These are phyloP conservation scores for Vittaforma corneae DNA, from an alignment of 371 early-diverging fungal species.

Conservation along the genomic window DNA sequence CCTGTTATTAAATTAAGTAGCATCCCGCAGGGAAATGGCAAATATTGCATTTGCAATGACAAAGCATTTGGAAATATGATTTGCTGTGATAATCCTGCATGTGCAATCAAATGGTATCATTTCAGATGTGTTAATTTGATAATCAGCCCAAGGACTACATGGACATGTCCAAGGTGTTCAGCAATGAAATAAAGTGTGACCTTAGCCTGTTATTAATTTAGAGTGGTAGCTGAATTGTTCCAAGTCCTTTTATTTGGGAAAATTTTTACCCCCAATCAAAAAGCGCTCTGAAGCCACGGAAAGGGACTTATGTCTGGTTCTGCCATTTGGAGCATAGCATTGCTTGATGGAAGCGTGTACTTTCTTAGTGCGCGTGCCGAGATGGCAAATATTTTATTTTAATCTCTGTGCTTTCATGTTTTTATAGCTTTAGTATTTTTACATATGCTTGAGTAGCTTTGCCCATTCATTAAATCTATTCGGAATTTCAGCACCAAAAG, in stretches of 20 bases:
- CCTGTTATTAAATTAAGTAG: constrained; percentile 11
- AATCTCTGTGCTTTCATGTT: no score
- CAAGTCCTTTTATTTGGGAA: no score
- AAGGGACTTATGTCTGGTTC: background rate
- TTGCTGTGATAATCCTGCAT: constrained; percentile 58
- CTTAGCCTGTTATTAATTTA: no score
- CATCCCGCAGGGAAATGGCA: background rate
- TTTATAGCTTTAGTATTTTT: no score
- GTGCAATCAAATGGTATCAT: constrained; percentile 86
- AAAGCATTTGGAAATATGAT: constrained; percentile 57
- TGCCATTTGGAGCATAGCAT: constrained; percentile 19
- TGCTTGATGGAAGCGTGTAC: no score
- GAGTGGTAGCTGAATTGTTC: no score
- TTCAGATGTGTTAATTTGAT: constrained; percentile 74
- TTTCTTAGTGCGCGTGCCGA: no score
- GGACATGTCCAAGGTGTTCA: constrained; percentile 72
- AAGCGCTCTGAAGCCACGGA: constrained; percentile 24
- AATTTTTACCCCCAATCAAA: constrained; percentile 19
- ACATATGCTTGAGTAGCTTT: no score
- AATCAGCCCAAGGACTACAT: constrained; percentile 71
- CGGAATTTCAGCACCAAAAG: no score
- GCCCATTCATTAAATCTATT: no score
- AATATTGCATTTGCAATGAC: constrained; percentile 56
- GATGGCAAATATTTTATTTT: no score
- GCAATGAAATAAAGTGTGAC: no score